Evolutionary conservation across 1,139 yeast genomes (phyloP).

Genomic region (Candida smagusa): DNA sequence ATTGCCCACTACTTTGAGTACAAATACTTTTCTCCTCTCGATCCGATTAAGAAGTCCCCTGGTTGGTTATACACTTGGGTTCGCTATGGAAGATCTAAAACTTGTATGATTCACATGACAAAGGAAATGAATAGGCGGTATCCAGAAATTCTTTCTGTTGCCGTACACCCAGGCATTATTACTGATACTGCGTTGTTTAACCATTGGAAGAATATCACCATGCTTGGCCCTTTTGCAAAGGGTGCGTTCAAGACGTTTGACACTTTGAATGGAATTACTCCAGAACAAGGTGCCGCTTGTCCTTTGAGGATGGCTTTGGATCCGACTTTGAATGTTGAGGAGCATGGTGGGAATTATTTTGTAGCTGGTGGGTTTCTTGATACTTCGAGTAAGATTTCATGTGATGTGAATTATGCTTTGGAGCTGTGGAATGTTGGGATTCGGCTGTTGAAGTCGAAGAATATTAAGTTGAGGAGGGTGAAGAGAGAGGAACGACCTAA

Average conservation of each 20-base stretch:
- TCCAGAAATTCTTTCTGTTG: constrained; percentile 31
- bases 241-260: constrained; percentile 14
- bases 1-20: constrained; percentile 29
- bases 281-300: constrained; percentile 36
- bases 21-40: constrained; percentile 24
- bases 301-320: constrained; percentile 36
- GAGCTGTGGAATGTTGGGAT: constrained; percentile 24
- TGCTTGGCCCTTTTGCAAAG: constrained; percentile 22
- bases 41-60: constrained; percentile 25
- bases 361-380: constrained; percentile 33
- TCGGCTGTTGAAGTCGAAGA: neutral
- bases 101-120: constrained; percentile 31
- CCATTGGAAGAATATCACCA: constrained; percentile 26
- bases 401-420: constrained; percentile 19
- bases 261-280: constrained; percentile 22
- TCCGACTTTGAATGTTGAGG: constrained; percentile 18
- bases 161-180: constrained; percentile 43
- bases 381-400: constrained; percentile 24
- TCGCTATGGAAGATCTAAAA: constrained; percentile 36
- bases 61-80: constrained; percentile 25
- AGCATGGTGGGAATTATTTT: constrained; percentile 33
- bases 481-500: neutral
- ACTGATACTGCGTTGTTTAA: constrained; percentile 34
- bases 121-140: constrained; percentile 24
- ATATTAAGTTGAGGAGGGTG: neutral